Evolutionary conservation across 108 stramenopile genomes (phyloP).

Genomic region (Cyclotella baltica): DNA sequence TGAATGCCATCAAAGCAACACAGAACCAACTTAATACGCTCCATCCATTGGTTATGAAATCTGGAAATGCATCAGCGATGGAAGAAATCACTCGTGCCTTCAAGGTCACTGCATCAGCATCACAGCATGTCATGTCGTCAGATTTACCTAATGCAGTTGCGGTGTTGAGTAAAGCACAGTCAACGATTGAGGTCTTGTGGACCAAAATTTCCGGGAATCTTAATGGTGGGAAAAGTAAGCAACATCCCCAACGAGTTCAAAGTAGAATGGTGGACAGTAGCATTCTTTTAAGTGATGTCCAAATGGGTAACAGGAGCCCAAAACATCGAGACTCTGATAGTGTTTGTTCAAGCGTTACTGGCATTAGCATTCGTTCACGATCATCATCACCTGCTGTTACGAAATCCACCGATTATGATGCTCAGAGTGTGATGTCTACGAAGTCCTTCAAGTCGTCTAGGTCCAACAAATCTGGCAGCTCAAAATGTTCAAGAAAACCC

Average conservation of each 20-base stretch:
- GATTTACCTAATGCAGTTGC: slow-evolving; percentile 16
- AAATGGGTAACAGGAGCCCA: background rate
- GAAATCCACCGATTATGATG: background rate
- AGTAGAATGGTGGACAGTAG: background rate
- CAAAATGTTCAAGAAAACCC: slow-evolving; percentile 1
- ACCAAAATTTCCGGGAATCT: background rate
- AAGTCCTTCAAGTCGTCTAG: background rate
- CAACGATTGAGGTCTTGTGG: slow-evolving; percentile 19
- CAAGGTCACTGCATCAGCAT: slow-evolving; percentile 24
- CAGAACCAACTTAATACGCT: slow-evolving; percentile 22
- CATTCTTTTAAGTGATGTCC: background rate
- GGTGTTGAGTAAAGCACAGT: slow-evolving; percentile 24
- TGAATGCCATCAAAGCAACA: slow-evolving; percentile 8
- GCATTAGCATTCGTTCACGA: background rate
- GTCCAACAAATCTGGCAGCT: background rate
- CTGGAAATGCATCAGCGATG: slow-evolving; percentile 6
- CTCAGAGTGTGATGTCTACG: background rate
- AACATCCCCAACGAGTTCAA: background rate
- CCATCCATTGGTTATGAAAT: slow-evolving; percentile 17
- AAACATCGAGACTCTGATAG: slow-evolving; percentile 6
- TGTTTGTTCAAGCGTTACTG: slow-evolving; percentile 6
- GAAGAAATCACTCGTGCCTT: slow-evolving; percentile 24
- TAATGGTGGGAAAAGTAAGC: background rate
- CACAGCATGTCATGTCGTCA: slow-evolving; percentile 25
- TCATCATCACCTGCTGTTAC: background rate